A percentile compares a stretch with the other conserved stretches of the same genome.
These are phyloP conservation scores for Alternaria panax DNA, from an alignment of 2,329 filamentous ascomycete genomes.

Conservation along the genomic window DNA sequence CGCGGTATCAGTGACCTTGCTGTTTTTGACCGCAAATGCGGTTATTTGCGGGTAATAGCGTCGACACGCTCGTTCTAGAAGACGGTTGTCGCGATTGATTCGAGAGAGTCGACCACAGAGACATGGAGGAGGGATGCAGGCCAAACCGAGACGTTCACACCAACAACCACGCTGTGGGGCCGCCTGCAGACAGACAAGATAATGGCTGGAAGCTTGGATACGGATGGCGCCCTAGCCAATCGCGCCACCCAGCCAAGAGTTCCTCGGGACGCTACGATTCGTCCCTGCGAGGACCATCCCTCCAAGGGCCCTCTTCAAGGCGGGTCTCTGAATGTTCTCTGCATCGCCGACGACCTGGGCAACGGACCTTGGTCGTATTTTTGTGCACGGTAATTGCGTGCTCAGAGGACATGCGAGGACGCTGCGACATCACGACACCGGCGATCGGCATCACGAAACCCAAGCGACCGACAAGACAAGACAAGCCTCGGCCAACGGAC, in stretches of 20 bases:
- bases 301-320: background rate
- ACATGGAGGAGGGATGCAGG: background rate
- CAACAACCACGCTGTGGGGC: conserved; percentile 9
- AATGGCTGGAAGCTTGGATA: conserved; percentile 14
- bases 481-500: conserved; percentile 8
- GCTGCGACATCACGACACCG: background rate
- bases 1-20: conserved; percentile 11
- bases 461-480: background rate
- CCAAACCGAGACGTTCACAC: background rate
- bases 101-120: background rate
- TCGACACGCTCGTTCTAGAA: background rate
- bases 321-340: conserved; percentile 5
- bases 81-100: background rate
- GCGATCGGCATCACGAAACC: background rate
- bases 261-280: conserved; percentile 1
- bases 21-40: conserved; percentile 1
- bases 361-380: conserved; percentile 1
- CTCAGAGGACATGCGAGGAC: background rate
- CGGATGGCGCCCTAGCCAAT: conserved; percentile 10
- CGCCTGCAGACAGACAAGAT: conserved; percentile 10
- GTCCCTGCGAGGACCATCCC: background rate
- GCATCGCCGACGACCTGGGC: conserved; percentile 5
- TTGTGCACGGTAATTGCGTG: background rate
- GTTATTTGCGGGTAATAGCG: conserved; percentile 9
- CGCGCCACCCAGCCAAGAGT: conserved; percentile 2